These are phyloP conservation scores for Leptographium galeiforme DNA, from an alignment of 2,329 filamentous ascomycete species.

Conservation along the genomic window DNA sequence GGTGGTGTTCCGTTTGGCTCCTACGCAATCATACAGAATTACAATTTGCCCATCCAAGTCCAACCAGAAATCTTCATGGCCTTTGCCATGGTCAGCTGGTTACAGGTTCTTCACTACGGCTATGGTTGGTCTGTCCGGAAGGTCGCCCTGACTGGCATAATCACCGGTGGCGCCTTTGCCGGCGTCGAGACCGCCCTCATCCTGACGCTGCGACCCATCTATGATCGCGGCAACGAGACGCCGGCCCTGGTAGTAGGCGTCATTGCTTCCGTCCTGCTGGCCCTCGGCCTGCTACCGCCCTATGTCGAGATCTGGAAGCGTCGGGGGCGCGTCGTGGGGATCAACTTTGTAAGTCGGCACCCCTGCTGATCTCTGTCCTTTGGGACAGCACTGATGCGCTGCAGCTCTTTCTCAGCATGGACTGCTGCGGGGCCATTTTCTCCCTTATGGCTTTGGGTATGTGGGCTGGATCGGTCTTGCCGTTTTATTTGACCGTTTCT, in stretches of 20 bases:
- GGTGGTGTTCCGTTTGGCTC: constrained; percentile 27
- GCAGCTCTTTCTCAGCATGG: constrained; percentile 41
- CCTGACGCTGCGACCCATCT: constrained; percentile 41
- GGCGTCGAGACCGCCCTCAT: constrained; percentile 43
- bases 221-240: constrained; percentile 36
- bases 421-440: constrained; percentile 48
- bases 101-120: constrained; percentile 23
- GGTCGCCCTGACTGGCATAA: constrained; percentile 25
- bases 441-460: constrained; percentile 47
- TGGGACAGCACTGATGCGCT: background rate
- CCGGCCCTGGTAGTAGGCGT: constrained; percentile 44
- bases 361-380: background rate
- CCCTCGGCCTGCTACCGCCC: constrained; percentile 42
- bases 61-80: constrained; percentile 27
- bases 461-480: constrained; percentile 7
- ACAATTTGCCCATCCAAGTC: constrained; percentile 29
- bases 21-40: constrained; percentile 26
- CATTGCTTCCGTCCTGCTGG: constrained; percentile 42
- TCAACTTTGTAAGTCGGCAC: constrained; percentile 28
- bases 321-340: constrained; percentile 45
- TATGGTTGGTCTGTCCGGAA: constrained; percentile 32
- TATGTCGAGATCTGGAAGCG: constrained; percentile 51
- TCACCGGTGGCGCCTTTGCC: constrained; percentile 30
- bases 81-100: constrained; percentile 25
- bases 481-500: background rate